A percentile compares a stretch with the other conserved stretches of the same genome.
phyloP scores from a whole-genome alignment of 305 asterid genomes.

The Petunia hybrid region DNA sequence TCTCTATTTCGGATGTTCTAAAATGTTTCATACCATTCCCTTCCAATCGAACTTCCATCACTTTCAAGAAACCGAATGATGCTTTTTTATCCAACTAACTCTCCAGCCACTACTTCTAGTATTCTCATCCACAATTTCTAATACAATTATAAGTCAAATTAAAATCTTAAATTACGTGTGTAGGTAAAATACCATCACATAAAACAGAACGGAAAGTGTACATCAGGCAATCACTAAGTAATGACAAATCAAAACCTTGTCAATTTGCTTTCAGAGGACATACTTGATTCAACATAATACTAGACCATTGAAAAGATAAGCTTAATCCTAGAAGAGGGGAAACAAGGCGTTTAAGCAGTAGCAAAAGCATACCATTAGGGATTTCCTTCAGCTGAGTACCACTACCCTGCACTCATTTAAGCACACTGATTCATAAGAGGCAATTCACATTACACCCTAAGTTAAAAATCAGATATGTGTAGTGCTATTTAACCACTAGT shows the following conservation, averaged over 20 bases:
- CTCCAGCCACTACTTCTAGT: neutral
- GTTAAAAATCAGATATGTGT: neutral
- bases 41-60: neutral
- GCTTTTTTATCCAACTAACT: neutral
- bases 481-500: neutral
- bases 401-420: conserved; percentile 59
- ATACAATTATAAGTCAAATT: neutral
- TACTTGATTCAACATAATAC: neutral
- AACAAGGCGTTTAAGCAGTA: neutral
- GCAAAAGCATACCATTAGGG: conserved; percentile 77
- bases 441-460: conserved; percentile 30
- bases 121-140: neutral
- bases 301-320: neutral
- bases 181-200: neutral
- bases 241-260: too few species aligned
- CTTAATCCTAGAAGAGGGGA: neutral
- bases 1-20: neutral
- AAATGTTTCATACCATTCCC: neutral
- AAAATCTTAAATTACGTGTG: neutral
- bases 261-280: neutral
- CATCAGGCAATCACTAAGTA: neutral
- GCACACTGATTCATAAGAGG: conserved; percentile 29
- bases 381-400: conserved; percentile 88
- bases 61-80: neutral
- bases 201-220: neutral